Conservation (phyloP, 2,329 filamentous ascomycete species). For the Hypocreales sp. region DNA sequence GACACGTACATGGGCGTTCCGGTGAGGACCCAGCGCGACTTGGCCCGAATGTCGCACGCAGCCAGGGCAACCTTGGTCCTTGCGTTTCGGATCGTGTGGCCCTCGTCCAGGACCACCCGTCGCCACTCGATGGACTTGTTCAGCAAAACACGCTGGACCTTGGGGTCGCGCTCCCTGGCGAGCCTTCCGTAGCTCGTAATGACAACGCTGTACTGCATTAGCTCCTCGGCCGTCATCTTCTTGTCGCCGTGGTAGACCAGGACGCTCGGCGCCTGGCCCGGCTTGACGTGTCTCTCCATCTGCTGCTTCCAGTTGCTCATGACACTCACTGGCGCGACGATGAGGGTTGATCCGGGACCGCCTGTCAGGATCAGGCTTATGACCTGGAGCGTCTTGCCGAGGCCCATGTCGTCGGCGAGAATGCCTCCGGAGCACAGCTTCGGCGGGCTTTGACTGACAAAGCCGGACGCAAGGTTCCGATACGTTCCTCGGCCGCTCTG, state of each 20-base stretch:
- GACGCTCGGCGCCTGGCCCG: conserved; percentile 46
- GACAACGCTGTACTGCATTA: conserved; percentile 57
- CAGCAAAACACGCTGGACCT: conserved; percentile 24
- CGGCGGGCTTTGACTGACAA: conserved; percentile 40
- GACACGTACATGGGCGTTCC: conserved; percentile 59
- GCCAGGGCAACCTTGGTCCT: conserved; percentile 57
- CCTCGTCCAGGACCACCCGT: conserved; percentile 69
- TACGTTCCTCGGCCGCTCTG: conserved; percentile 29
- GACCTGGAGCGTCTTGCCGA: conserved; percentile 78
- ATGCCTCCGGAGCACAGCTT: conserved; percentile 65
- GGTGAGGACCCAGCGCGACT: conserved; percentile 64
- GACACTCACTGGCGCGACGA: conserved; percentile 68
- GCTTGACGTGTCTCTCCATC: conserved; percentile 54
- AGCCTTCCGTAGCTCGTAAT: conserved; percentile 76
- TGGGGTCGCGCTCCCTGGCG: conserved; percentile 42
- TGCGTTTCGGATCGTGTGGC: conserved; percentile 67
- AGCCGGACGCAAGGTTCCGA: conserved; percentile 49
- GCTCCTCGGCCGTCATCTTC: conserved; percentile 39
- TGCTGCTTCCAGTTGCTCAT: conserved; percentile 87
- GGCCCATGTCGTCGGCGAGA: conserved; percentile 77
- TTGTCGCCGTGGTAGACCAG: conserved; percentile 58
- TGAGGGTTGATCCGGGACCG: conserved; percentile 50
- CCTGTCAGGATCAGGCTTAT: conserved; percentile 60
- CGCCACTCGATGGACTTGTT: conserved; percentile 45
- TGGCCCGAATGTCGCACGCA: conserved; percentile 48